These are phyloP conservation scores for Tolypocladium capitatum DNA, from an alignment of 2,329 filamentous ascomycete species.

Conservation along the genomic window DNA sequence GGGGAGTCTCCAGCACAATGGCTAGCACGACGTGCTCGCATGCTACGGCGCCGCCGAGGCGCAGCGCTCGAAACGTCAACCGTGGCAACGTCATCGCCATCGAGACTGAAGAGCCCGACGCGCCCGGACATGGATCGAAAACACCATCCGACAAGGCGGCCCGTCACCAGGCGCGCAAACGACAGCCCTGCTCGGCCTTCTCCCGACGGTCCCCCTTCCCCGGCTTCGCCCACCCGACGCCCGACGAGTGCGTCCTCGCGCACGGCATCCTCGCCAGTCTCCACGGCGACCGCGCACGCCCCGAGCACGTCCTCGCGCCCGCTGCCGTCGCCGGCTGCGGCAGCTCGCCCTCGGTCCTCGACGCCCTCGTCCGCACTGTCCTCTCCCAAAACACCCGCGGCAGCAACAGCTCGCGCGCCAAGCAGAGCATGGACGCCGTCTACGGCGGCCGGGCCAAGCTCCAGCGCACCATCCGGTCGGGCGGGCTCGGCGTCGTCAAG, in stretches of 20 bases:
- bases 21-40: background rate
- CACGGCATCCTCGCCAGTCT: constrained; percentile 47
- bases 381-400: constrained; percentile 41
- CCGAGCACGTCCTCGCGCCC: constrained; percentile 47
- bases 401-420: constrained; percentile 46
- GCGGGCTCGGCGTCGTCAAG: constrained; percentile 60
- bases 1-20: background rate
- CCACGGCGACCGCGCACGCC: constrained; percentile 52
- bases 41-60: background rate
- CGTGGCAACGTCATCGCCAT: background rate
- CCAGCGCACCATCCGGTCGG: constrained; percentile 52
- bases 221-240: constrained; percentile 49
- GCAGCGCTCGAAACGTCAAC: constrained; percentile 5
- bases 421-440: constrained; percentile 29
- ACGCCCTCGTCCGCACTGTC: constrained; percentile 37
- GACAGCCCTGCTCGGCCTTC: constrained; percentile 28
- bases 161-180: constrained; percentile 26
- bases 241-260: constrained; percentile 56
- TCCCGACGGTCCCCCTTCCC: constrained; percentile 48
- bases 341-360: constrained; percentile 34
- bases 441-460: constrained; percentile 29
- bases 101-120: background rate
- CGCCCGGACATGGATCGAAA: no score
- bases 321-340: constrained; percentile 50
- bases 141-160: constrained; percentile 7